Evolutionary conservation across 2,329 filamentous ascomycete species (phyloP).

Genomic region (Davidsoniella australis): DNA sequence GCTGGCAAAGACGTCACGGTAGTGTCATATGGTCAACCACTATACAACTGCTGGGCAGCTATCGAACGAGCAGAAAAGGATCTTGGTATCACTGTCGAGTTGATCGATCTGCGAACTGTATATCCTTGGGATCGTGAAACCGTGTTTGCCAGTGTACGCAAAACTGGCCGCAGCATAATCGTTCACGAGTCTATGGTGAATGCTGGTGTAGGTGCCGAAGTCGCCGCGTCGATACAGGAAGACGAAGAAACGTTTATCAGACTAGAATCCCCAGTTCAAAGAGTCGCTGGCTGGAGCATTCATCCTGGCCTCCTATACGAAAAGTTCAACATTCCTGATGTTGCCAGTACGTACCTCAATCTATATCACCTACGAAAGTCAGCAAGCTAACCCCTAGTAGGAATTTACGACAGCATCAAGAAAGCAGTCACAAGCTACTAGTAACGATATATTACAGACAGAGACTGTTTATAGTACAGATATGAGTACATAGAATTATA

Average conservation of each 20-base stretch:
- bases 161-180: constrained; percentile 72
- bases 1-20: constrained; percentile 66
- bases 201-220: constrained; percentile 73
- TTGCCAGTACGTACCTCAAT: constrained; percentile 50
- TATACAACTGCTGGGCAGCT: constrained; percentile 68
- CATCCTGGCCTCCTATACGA: constrained; percentile 69
- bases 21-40: constrained; percentile 73
- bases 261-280: constrained; percentile 68
- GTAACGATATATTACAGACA: background rate
- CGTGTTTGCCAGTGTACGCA: constrained; percentile 65
- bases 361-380: too few relatives aligned
- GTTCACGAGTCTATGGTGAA: constrained; percentile 91
- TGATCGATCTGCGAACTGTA: constrained; percentile 75
- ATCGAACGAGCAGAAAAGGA: constrained; percentile 61
- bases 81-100: constrained; percentile 59
- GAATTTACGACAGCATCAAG: constrained; percentile 34
- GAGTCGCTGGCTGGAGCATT: constrained; percentile 80
- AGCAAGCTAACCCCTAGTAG: constrained; percentile 8
- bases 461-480: background rate
- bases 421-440: constrained; percentile 45
- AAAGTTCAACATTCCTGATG: constrained; percentile 66
- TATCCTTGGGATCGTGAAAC: constrained; percentile 84
- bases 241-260: constrained; percentile 57
- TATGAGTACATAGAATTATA: background rate
- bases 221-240: constrained; percentile 77